Evolutionary conservation across 2,329 filamentous ascomycete species (phyloP).

Genomic region (Neofusicoccum umdonicola): DNA sequence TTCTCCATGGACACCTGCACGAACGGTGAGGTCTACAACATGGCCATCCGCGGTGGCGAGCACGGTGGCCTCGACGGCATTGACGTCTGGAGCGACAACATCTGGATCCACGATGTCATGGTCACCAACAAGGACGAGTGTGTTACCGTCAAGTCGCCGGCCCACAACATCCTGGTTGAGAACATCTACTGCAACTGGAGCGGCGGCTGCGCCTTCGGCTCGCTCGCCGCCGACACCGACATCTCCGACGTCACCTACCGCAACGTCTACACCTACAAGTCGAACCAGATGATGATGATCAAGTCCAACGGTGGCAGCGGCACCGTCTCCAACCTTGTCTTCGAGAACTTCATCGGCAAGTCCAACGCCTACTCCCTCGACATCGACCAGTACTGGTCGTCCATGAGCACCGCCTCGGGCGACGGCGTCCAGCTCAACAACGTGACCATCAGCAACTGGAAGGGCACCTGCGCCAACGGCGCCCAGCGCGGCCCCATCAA

Average conservation of each 20-base stretch:
- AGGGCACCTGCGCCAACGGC: constrained; percentile 53
- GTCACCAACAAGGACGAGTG: constrained; percentile 64
- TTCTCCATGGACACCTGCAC: constrained; percentile 51
- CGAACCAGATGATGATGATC: constrained; percentile 64
- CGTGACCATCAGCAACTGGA: constrained; percentile 57
- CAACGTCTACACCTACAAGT: constrained; percentile 59
- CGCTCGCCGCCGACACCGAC: constrained; percentile 48
- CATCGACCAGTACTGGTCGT: constrained; percentile 55
- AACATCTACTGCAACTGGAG: constrained; percentile 62
- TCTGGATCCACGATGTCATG: constrained; percentile 59
- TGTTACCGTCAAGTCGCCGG: constrained; percentile 55
- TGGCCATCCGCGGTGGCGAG: constrained; percentile 54
- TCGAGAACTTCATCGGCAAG: constrained; percentile 62
- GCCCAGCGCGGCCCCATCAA: constrained; percentile 53
- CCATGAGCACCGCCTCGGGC: constrained; percentile 43
- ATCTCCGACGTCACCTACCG: constrained; percentile 55
- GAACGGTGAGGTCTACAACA: constrained; percentile 56
- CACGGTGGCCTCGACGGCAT: constrained; percentile 56
- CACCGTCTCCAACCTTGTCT: constrained; percentile 48
- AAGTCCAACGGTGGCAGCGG: constrained; percentile 60
- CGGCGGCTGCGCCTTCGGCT: constrained; percentile 60
- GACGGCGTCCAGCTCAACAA: constrained; percentile 53
- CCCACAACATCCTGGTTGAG: constrained; percentile 57
- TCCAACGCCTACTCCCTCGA: constrained; percentile 58
- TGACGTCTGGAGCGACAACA: constrained; percentile 54